Evolutionary conservation across 176 grass and related monocot species (phyloP).

Genomic region (Ananas comosus): DNA sequence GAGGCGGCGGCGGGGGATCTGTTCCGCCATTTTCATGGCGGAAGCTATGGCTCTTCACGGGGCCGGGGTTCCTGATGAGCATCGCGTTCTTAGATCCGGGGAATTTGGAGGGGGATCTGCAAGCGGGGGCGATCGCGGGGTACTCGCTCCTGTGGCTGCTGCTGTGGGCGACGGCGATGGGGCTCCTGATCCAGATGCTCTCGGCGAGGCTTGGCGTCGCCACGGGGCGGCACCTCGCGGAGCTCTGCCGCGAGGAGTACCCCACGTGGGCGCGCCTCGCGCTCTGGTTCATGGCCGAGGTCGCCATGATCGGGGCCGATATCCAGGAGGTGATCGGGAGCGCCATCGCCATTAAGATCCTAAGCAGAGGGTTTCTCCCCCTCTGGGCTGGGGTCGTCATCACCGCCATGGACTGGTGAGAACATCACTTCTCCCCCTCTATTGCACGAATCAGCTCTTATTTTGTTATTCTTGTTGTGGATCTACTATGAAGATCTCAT

Average conservation of each 20-base stretch:
- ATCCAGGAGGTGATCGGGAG: constrained; percentile 97
- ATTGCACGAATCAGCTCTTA: not conserved
- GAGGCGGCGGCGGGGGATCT: not conserved
- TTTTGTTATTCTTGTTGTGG: not conserved
- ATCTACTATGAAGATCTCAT: not conserved
- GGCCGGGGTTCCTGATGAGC: constrained; percentile 91
- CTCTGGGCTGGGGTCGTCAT: constrained; percentile 94
- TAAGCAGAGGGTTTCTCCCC: constrained; percentile 65
- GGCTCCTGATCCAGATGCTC: constrained; percentile 86
- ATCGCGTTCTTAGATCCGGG: constrained; percentile 98
- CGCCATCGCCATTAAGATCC: constrained; percentile 95
- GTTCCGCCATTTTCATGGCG: constrained; percentile 73
- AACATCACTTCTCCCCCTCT: not conserved
- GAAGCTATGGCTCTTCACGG: constrained; percentile 93
- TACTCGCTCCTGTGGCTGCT: constrained; percentile 92
- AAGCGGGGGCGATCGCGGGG: constrained; percentile 72
- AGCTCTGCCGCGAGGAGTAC: constrained; percentile 98
- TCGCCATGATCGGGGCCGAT: constrained; percentile 86
- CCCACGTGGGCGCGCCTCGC: constrained; percentile 57
- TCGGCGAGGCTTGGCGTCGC: constrained; percentile 77
- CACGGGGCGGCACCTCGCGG: constrained; percentile 75
- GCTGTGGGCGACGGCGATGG: constrained; percentile 87
- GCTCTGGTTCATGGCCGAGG: constrained; percentile 92
- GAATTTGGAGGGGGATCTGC: constrained; percentile 95
- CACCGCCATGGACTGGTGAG: constrained; percentile 88